Evolutionary conservation across 2,329 filamentous ascomycete species (phyloP).

Genomic region (Xylariaceae sp.): DNA sequence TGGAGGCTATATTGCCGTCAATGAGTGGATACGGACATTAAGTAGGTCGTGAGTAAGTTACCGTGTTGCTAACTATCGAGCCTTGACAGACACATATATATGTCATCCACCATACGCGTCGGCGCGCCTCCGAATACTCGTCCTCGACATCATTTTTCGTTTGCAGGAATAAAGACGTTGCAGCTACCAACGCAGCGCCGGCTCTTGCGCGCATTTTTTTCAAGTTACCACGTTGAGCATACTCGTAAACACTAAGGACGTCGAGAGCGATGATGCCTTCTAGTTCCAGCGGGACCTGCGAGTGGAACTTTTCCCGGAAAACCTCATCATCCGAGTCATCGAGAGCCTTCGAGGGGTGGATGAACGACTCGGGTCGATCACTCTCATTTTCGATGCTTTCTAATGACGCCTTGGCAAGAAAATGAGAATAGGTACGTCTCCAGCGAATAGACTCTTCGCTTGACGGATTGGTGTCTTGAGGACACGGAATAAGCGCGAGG

Average conservation of each 20-base stretch:
- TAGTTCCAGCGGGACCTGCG: slow-evolving; percentile 51
- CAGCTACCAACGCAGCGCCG: slow-evolving; percentile 54
- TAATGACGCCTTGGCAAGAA: slow-evolving; percentile 54
- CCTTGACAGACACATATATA: slow-evolving; percentile 59
- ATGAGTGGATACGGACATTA: background rate
- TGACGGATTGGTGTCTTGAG: slow-evolving; percentile 47
- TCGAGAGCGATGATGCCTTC: slow-evolving; percentile 57
- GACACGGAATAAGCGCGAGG: slow-evolving; percentile 55
- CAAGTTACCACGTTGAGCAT: slow-evolving; percentile 59
- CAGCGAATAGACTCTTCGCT: slow-evolving; percentile 50
- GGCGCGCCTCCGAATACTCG: slow-evolving; percentile 52
- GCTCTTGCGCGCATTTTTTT: slow-evolving; percentile 58
- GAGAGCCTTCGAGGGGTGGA: slow-evolving; percentile 53
- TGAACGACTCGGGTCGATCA: slow-evolving; percentile 54
- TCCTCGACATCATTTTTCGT: slow-evolving; percentile 46
- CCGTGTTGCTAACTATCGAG: slow-evolving; percentile 58
- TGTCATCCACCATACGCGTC: slow-evolving; percentile 62
- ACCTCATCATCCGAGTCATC: slow-evolving; percentile 44
- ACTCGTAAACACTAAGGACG: slow-evolving; percentile 59
- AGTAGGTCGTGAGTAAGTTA: slow-evolving; percentile 35
- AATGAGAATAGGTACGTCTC: slow-evolving; percentile 56
- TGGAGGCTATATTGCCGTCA: slow-evolving; percentile 44
- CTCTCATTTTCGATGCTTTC: slow-evolving; percentile 57
- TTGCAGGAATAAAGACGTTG: slow-evolving; percentile 54
- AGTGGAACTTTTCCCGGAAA: slow-evolving; percentile 51